Base-by-base conservation (phyloP, 257 asterid species). In the Solanum okadae region DNA sequence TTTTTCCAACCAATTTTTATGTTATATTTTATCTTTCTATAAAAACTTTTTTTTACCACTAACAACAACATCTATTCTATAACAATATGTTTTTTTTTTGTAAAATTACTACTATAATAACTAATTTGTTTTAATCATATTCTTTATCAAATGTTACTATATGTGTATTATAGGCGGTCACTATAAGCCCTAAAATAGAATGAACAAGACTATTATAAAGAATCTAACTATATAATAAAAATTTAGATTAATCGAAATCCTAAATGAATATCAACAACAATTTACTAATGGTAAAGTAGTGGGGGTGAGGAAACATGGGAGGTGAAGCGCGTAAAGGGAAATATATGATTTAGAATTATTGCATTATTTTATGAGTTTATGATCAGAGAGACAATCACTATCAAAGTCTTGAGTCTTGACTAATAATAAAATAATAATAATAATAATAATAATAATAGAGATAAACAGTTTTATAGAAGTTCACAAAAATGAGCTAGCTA, bases 361-460 rank as follows among this genome's bases (percentile, higher is more conserved):
- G 71, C 65, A 87, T 91, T 75, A 88, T 85, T 37, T 49, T 90
- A 86, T 88, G 91, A 88, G 90, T 92, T 23, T 38, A 91, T 87
- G n/a, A 87, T 79, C 85, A 79, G 40, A 91, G 73, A 90, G 92
- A 91, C 94, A 90, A 94, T 93, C 95, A 86, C 91, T 90, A 87
- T 94, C 93, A 85, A 85, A 88, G 82, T 81, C 88, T 86, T 56
- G 86, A 92, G 87, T 81, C 87, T 71, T 63, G 88, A 91, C 90
- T 86, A 88, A 52, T 52, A 16, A 44, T 44, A 44, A 44, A 42
- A 38, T 38, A 40, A 42, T 42, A 42, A 42, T 40, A 88, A 79
- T 56, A 56, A 14, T 49, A 56, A 23, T 10, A 65, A 27, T 27
- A 90, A 90, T 83, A 88, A 89, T 84, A 78, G 29, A 40, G 84